Conservation (phyloP, 1,284 basidiomycete species). For the Serendipita sp. region DNA sequence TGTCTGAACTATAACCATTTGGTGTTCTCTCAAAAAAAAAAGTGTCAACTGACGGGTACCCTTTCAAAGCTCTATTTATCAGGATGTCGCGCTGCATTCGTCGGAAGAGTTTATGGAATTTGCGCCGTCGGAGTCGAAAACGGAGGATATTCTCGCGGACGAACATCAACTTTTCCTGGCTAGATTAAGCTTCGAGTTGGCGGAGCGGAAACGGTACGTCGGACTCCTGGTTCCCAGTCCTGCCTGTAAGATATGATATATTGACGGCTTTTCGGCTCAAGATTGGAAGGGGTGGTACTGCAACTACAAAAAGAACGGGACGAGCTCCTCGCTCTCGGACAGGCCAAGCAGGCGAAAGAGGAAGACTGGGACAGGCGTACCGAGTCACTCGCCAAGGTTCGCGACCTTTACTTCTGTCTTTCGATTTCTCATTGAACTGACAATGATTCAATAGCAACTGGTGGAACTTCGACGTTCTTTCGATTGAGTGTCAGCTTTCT, state of each 20-base stretch:
- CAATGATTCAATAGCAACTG: background rate
- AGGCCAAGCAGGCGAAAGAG: slow-evolving; percentile 45
- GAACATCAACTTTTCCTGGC: slow-evolving; percentile 71
- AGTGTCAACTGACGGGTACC: background rate
- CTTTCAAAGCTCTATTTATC: slow-evolving; percentile 53
- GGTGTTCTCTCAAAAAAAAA: background rate
- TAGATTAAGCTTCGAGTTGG: slow-evolving; percentile 64
- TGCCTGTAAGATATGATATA: slow-evolving; percentile 10
- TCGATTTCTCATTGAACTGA: background rate
- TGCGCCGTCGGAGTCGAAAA: slow-evolving; percentile 51
- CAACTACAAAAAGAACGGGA: slow-evolving; percentile 54
- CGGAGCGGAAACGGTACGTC: slow-evolving; percentile 60
- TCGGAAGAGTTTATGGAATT: slow-evolving; percentile 48
- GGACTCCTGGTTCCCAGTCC: slow-evolving; percentile 8
- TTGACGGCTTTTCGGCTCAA: slow-evolving; percentile 19
- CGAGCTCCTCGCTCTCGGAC: slow-evolving; percentile 58
- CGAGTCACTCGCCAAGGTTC: slow-evolving; percentile 49
- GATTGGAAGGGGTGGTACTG: slow-evolving; percentile 50
- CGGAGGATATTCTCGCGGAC: slow-evolving; percentile 42
- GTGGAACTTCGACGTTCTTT: slow-evolving; percentile 3
- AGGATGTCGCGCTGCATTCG: slow-evolving; percentile 58
- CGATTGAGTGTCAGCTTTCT: background rate
- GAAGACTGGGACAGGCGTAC: slow-evolving; percentile 61
- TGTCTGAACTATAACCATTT: no score
- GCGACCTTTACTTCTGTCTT: slow-evolving; percentile 3